Evolutionary conservation across 1,139 yeast species (phyloP).

Genomic region (Debaryomycetaceae sp.): DNA sequence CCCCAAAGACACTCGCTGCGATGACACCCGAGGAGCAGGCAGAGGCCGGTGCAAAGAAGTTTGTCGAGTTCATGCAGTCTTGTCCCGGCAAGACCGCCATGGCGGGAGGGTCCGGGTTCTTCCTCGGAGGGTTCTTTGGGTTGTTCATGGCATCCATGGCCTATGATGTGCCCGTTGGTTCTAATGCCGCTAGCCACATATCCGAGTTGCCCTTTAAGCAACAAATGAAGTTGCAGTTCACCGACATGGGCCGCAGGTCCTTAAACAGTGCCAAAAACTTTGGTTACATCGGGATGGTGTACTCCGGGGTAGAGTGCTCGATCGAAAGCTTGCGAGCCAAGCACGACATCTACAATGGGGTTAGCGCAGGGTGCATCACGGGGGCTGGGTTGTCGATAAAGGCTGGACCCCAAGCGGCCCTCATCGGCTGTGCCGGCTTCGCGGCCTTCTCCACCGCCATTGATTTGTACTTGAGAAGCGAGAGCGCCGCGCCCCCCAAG

Average conservation of each 20-base stretch:
- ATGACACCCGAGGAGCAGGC: conserved; percentile 94
- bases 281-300: conserved; percentile 91
- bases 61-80: conserved; percentile 81
- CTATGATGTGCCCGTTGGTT: conserved; percentile 74
- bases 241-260: conserved; percentile 88
- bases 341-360: conserved; percentile 89
- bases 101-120: conserved; percentile 94
- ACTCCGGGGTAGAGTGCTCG: conserved; percentile 91
- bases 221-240: conserved; percentile 86
- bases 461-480: conserved; percentile 84
- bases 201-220: conserved; percentile 87
- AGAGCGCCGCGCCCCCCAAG: conserved; percentile 77
- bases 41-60: conserved; percentile 80
- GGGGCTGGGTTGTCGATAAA: conserved; percentile 89
- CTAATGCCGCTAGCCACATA: conserved; percentile 50
- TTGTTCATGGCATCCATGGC: conserved; percentile 94
- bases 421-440: conserved; percentile 94
- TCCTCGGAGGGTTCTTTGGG: conserved; percentile 94
- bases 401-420: conserved; percentile 91
- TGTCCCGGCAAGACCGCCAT: conserved; percentile 93
- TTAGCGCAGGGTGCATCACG: conserved; percentile 90
- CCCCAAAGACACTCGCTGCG: conserved; percentile 49
- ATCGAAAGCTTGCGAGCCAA: conserved; percentile 85
- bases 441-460: conserved; percentile 95
- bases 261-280: conserved; percentile 88